Evolutionary conservation across 225 moss, liverwort and hornwort species (phyloP), one percentile per base, ranked within the genome.

Genomic region (Ulota crispa): DNA sequence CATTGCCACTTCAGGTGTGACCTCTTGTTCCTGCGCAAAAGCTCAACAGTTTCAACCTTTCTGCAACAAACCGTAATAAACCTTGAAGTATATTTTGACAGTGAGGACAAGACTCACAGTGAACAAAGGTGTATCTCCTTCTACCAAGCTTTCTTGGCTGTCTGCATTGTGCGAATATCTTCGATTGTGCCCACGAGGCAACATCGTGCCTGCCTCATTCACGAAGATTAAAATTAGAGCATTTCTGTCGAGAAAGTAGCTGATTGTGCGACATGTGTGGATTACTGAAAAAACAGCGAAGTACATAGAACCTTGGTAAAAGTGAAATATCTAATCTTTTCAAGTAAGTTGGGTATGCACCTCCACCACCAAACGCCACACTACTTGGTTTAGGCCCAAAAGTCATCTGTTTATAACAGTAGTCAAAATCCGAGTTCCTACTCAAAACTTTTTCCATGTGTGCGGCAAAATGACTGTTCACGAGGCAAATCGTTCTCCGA

Each of bases 371-470:
- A 81, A 87, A 87, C 54, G 84, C 76, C 31, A 78, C 77, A 54
- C 10, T 65, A 80, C 76, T 87, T 72, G 81, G 79, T 73, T 83
- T 82, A 15, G 89, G 89, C 75, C 91, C 88, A 86, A 99, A 96
- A 53, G 88, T 57, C 92, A 99, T 96, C 82, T 96, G 99, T 78
- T 85, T 90, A 81, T 94, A 99, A 42, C 96, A 92, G 73, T 94
- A 93, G 57, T 96, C 99, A 75, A 99, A 99, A 82, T 99, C 99
- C 63, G 99, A 90, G 92, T 99, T 99, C 78, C 99, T 91, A 61
- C 88, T 92, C 15, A 90, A 60, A 54, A 92, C 83, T 71, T 94
- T 92, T 62, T 99, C 99, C 93, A 91, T 93, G 43, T 99, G 99
- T 42, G 99, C 99, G 83, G 99, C 99, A 79, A 99, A 94, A 83